Evolutionary conservation across 352 stramenopile species (phyloP).

Genomic region (Phytophthora tubulina): DNA sequence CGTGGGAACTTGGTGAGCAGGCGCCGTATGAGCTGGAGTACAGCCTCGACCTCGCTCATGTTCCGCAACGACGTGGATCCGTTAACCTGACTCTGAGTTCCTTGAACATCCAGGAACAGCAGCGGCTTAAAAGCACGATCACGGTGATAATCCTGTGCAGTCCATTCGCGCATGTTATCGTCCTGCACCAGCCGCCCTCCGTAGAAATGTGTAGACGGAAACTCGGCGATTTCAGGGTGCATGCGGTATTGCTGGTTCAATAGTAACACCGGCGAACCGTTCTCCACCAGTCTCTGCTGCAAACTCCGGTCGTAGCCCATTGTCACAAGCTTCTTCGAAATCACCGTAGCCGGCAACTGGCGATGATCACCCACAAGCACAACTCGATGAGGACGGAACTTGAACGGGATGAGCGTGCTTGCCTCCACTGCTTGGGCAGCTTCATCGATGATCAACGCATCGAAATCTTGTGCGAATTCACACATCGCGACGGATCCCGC

Average conservation of each 20-base stretch:
- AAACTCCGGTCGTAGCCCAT: slow-evolving; percentile 94
- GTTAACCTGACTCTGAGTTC: slow-evolving; percentile 73
- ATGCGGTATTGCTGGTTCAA: slow-evolving; percentile 98
- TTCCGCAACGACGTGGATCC: slow-evolving; percentile 84
- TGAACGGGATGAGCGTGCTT: slow-evolving; percentile 97
- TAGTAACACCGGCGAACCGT: slow-evolving; percentile 81
- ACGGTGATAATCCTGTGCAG: slow-evolving; percentile 66
- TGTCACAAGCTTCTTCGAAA: slow-evolving; percentile 89
- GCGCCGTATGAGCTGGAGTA: slow-evolving; percentile 92
- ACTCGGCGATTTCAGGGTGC: slow-evolving; percentile 96
- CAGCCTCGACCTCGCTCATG: slow-evolving; percentile 80
- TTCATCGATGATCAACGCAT: slow-evolving; percentile 98
- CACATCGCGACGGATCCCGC: slow-evolving; percentile 83
- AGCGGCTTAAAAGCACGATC: slow-evolving; percentile 65
- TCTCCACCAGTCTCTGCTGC: slow-evolving; percentile 96
- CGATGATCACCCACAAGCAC: slow-evolving; percentile 96
- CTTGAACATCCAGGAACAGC: slow-evolving; percentile 74
- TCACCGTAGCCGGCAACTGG: slow-evolving; percentile 98
- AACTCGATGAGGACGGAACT: slow-evolving; percentile 84
- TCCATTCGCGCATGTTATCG: slow-evolving; percentile 84
- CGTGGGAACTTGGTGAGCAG: slow-evolving; percentile 81
- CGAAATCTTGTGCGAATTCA: slow-evolving; percentile 94
- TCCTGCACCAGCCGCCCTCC: slow-evolving; percentile 89
- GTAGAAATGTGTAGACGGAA: slow-evolving; percentile 96
- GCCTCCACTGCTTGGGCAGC: slow-evolving; percentile 97